phyloP scores from a whole-genome alignment of 805 yeast species.

The Grigorovia humatica region DNA sequence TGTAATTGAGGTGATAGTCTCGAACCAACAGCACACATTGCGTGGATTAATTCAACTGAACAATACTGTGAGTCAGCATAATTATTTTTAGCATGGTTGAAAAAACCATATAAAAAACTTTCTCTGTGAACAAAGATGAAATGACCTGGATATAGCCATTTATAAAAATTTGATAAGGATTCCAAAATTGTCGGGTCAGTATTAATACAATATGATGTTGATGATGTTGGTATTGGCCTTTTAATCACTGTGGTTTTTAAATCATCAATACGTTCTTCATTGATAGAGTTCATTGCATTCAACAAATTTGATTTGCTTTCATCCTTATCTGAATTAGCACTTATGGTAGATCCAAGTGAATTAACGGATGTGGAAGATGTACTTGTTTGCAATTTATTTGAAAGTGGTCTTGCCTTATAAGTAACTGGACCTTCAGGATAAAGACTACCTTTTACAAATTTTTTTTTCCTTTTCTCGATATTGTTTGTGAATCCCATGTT shows the following conservation, averaged over 20 bases:
- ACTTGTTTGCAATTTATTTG: not conserved
- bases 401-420: constrained; percentile 11
- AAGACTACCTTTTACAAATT: constrained; percentile 24
- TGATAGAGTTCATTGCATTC: not conserved
- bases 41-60: constrained; percentile 41
- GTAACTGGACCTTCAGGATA: constrained; percentile 28
- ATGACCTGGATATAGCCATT: constrained; percentile 58
- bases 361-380: constrained; percentile 4
- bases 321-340: constrained; percentile 1
- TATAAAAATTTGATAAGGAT: constrained; percentile 35
- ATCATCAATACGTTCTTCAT: constrained; percentile 24
- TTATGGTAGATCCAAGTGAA: constrained; percentile 9
- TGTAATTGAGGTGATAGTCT: constrained; percentile 37
- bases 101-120: constrained; percentile 50
- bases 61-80: constrained; percentile 39
- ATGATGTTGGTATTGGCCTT: constrained; percentile 8
- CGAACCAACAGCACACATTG: constrained; percentile 52
- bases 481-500: not conserved
- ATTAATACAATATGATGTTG: constrained; percentile 13
- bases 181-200: constrained; percentile 23
- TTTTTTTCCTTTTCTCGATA: constrained; percentile 11
- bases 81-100: constrained; percentile 39
- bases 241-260: constrained; percentile 26
- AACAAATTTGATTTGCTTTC: not conserved
- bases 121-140: constrained; percentile 55